Evolutionary conservation across 2,329 filamentous ascomycete genomes (phyloP).

Genomic region (Penicillium sp.): DNA sequence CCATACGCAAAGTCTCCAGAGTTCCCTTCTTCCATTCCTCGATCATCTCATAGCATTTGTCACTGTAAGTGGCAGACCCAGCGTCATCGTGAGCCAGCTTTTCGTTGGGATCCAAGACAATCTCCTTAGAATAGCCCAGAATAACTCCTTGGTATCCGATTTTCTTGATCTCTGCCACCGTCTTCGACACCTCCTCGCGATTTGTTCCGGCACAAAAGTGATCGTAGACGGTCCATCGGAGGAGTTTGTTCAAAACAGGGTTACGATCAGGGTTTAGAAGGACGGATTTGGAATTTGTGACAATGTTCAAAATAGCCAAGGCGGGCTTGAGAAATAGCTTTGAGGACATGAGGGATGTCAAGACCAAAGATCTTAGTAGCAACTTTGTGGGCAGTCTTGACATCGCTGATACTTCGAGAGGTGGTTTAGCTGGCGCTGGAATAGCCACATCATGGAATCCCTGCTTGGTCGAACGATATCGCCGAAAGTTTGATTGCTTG

Average conservation of each 20-base stretch:
- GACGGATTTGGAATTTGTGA: constrained; percentile 71
- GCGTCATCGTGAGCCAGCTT: constrained; percentile 20
- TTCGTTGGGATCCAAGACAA: constrained; percentile 67
- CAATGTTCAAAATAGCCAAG: constrained; percentile 68
- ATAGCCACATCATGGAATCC: constrained; percentile 24
- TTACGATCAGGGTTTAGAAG: constrained; percentile 78
- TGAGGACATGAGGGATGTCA: constrained; percentile 42
- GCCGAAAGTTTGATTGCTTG: neutral
- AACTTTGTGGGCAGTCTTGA: constrained; percentile 28
- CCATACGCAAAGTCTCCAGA: constrained; percentile 31
- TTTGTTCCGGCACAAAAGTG: constrained; percentile 91
- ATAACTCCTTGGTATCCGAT: constrained; percentile 86
- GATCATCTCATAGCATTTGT: constrained; percentile 27
- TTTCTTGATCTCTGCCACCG: constrained; percentile 68
- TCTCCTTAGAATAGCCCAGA: constrained; percentile 81
- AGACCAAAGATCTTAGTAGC: constrained; percentile 24
- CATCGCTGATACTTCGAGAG: constrained; percentile 28
- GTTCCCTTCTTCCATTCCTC: constrained; percentile 33
- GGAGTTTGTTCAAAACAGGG: constrained; percentile 68
- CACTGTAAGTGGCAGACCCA: constrained; percentile 21
- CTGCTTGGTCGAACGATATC: constrained; percentile 26
- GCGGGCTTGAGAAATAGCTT: constrained; percentile 69
- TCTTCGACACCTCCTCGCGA: constrained; percentile 68
- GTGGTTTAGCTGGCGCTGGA: constrained; percentile 4
- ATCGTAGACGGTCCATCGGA: constrained; percentile 85